Evolutionary conservation across 306 rosid genomes (phyloP), one percentile per base, ranked within the genome.

Genomic region (Fragaria nilgerrensis): DNA sequence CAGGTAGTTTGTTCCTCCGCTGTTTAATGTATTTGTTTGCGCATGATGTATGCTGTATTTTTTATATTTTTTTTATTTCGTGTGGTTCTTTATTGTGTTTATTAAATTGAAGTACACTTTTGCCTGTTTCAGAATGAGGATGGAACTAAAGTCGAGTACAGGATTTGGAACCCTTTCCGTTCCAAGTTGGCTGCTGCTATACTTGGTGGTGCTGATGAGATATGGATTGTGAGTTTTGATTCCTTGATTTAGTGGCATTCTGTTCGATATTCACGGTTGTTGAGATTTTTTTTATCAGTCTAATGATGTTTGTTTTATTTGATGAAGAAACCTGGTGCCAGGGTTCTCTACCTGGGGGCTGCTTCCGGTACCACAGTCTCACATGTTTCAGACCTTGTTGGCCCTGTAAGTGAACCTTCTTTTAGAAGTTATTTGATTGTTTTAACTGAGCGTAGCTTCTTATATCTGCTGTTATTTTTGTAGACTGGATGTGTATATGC

Each of bases 341-440:
- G 79, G 41, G 95, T 94, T 61, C 90, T 94, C 29, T 94, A 94
- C 81, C 91, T 94, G 2, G 97, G 98, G 16, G 97, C 98, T 83
- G 99, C 99, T 77, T 92, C 98, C 22, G 97, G 99, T 6, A 95
- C 97, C 43, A 95, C 97, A 2, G 99, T 95, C 13, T 92, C 98
- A 50, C 98, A 95, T 15, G 99, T 95, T n/a, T 92, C 98, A 16
- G 99, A 95, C 73, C 22, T 95, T 74, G 96, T 95, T 81, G 99
- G 99, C 27, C 97, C 98, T 5, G 99, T 92, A 82, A 85, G 94
- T 84, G 9, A 13, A 9, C 0, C 4, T 37, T 13, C 20, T 44
- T 7, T 1, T 34, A 2, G 47, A 15, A 32, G 13, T 2, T 79
- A 2, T 14, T 9, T 27, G 22, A 32, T 9, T 23, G 32, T 7